phyloP scores from a whole-genome alignment of 202 grass and related monocot genomes.

The Hordeum pubiflorum region DNA sequence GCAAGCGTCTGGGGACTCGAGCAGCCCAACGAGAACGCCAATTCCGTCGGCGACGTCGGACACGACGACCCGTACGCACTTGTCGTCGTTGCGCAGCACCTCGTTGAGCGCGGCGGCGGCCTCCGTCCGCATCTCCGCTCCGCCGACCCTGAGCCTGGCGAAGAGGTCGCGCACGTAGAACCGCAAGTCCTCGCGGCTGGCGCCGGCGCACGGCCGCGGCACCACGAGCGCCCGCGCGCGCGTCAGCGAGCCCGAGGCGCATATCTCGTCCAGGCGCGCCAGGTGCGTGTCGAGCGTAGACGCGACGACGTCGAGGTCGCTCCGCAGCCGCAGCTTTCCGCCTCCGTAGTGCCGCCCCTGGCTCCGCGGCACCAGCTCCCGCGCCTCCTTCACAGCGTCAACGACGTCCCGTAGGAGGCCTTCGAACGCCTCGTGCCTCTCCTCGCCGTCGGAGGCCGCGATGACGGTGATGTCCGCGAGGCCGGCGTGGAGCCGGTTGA shows the following conservation, averaged over 20 bases:
- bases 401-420: conserved; percentile 28
- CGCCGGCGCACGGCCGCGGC: conserved; percentile 35
- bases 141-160: conserved; percentile 46
- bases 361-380: conserved; percentile 47
- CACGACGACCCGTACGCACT: conserved; percentile 48
- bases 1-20: conserved; percentile 41
- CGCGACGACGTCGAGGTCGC: conserved; percentile 61
- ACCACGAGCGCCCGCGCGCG: conserved; percentile 51
- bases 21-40: conserved; percentile 47
- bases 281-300: conserved; percentile 41
- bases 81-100: conserved; percentile 49
- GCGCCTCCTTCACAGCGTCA: conserved; percentile 18
- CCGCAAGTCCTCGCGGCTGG: conserved; percentile 60
- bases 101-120: conserved; percentile 48
- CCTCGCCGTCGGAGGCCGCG: background rate
- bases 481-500: conserved; percentile 54
- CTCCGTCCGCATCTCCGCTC: conserved; percentile 41
- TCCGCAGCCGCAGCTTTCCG: conserved; percentile 80
- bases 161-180: conserved; percentile 88
- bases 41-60: conserved; percentile 46
- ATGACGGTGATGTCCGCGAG: conserved; percentile 52
- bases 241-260: conserved; percentile 36
- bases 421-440: conserved; percentile 16
- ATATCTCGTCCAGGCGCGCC: conserved; percentile 45
- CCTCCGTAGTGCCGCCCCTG: conserved; percentile 49